A percentile compares a stretch with the other conserved stretches of the same genome.
phyloP scores from a whole-genome alignment of 331 rosid species.

The Saraca asoca region DNA sequence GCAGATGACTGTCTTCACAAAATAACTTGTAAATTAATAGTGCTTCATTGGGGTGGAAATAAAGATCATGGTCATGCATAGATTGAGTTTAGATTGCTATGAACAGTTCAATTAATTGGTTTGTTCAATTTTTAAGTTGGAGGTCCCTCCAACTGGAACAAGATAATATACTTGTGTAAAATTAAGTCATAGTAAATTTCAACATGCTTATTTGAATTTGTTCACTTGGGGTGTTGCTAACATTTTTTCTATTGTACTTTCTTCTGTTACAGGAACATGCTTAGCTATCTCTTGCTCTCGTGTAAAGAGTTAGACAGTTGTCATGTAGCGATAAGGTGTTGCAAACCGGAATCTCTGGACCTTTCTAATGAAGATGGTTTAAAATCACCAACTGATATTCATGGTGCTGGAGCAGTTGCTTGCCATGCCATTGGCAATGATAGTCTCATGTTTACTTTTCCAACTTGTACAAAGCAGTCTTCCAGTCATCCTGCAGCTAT shows the following conservation, averaged over 20 bases:
- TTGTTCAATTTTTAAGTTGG: background rate
- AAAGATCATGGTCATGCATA: background rate
- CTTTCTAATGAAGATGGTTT: conserved; percentile 52
- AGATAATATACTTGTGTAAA: background rate
- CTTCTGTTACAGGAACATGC: conserved; percentile 71
- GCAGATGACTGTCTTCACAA: background rate
- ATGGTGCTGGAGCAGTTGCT: conserved; percentile 84
- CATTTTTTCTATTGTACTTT: conserved; percentile 36
- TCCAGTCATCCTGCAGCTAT: conserved; percentile 51
- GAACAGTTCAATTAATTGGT: background rate
- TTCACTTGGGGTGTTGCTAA: conserved; percentile 24
- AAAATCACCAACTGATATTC: conserved; percentile 66
- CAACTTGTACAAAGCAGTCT: conserved; percentile 70
- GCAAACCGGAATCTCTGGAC: conserved; percentile 51
- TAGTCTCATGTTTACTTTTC: conserved; percentile 63
- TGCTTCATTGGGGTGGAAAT: background rate
- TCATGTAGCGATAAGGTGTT: conserved; percentile 76
- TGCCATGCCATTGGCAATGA: conserved; percentile 65
- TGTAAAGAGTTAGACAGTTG: conserved; percentile 52
- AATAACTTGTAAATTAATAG: background rate
- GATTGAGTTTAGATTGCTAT: background rate
- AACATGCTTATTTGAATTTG: background rate
- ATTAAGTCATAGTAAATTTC: background rate
- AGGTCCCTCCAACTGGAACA: background rate
- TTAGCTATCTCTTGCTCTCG: conserved; percentile 81